These are phyloP conservation scores for Plasmodium cynomolgi DNA, from an alignment of 169 alveolate species.

Conservation along the genomic window DNA sequence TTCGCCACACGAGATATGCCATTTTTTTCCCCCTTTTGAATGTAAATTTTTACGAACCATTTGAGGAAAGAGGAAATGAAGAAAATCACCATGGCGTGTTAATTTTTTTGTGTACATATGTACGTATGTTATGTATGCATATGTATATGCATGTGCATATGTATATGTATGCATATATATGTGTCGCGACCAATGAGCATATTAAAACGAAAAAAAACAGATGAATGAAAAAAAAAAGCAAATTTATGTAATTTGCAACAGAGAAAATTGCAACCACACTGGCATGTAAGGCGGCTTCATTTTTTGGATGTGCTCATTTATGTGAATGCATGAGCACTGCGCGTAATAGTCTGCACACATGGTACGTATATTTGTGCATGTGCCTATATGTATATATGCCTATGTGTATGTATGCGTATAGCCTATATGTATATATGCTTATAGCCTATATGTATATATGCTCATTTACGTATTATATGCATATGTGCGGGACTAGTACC, in stretches of 20 bases:
- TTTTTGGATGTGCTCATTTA: not conserved
- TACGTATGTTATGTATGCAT: not conserved
- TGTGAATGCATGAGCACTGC: not conserved
- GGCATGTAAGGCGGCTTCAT: not conserved
- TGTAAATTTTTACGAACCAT: slow-evolving; percentile 8
- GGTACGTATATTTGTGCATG: not conserved
- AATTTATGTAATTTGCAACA: not conserved
- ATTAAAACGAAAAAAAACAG: not conserved
- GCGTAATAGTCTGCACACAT: not conserved
- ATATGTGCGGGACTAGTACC: not conserved
- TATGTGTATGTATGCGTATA: not conserved
- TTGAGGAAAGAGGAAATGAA: not conserved
- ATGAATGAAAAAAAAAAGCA: not conserved
- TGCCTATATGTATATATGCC: not conserved
- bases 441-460: not conserved
- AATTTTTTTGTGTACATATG: slow-evolving; percentile 15
- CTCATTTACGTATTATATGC: not conserved
- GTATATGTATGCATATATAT: slow-evolving; percentile 2
- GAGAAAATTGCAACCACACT: not conserved
- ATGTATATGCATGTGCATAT: not conserved
- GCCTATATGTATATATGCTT: not conserved
- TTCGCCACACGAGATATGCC: not conserved
- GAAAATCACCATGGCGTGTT: slow-evolving; percentile 27
- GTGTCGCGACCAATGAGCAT: not conserved
- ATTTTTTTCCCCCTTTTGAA: not conserved